These are phyloP conservation scores for Exsudoporus frostii DNA, from an alignment of 768 basidiomycete genomes.

Conservation along the genomic window DNA sequence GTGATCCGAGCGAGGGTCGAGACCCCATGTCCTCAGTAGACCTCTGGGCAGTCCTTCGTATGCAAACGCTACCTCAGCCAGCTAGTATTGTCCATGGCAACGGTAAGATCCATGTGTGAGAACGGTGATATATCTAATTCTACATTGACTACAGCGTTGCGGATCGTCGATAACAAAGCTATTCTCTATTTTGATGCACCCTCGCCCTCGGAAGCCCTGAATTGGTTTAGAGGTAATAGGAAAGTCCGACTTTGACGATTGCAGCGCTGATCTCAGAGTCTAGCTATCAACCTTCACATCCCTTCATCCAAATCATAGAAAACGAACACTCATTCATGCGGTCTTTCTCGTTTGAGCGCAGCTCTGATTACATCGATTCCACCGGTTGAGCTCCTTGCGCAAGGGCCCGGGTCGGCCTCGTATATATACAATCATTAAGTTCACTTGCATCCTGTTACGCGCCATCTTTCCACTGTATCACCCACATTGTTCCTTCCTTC, in stretches of 20 bases:
- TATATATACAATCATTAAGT: conserved; percentile 38
- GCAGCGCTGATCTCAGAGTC: conserved; percentile 4
- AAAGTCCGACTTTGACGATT: conserved; percentile 9
- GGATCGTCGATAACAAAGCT: conserved; percentile 89
- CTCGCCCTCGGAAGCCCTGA: conserved; percentile 79
- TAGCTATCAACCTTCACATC: conserved; percentile 88
- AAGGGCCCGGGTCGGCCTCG: conserved; percentile 24
- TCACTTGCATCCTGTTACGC: conserved; percentile 28
- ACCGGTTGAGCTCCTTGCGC: conserved; percentile 8
- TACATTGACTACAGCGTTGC: conserved; percentile 51
- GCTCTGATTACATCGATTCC: conserved; percentile 3
- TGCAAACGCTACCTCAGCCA: conserved; percentile 91
- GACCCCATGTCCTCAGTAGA: conserved; percentile 77
- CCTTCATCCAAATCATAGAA: conserved; percentile 73
- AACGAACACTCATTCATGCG: conserved; percentile 9
- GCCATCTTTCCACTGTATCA: conserved; percentile 35
- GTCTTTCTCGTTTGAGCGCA: conserved; percentile 5
- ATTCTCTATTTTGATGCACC: conserved; percentile 87
- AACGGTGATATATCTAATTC: conserved; percentile 6
- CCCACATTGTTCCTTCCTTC: conserved; percentile 19
- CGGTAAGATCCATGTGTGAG: conserved; percentile 40
- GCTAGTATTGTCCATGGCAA: conserved; percentile 89
- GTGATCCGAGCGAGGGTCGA: conserved; percentile 77
- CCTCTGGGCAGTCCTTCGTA: conserved; percentile 93
- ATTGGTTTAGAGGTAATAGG: conserved; percentile 79